Percentiles rank a stretch among this genome's conserved stretches.
phyloP scores from a whole-genome alignment of 192 early-diverging fungal species.

The Cladochytrium replicatum region DNA sequence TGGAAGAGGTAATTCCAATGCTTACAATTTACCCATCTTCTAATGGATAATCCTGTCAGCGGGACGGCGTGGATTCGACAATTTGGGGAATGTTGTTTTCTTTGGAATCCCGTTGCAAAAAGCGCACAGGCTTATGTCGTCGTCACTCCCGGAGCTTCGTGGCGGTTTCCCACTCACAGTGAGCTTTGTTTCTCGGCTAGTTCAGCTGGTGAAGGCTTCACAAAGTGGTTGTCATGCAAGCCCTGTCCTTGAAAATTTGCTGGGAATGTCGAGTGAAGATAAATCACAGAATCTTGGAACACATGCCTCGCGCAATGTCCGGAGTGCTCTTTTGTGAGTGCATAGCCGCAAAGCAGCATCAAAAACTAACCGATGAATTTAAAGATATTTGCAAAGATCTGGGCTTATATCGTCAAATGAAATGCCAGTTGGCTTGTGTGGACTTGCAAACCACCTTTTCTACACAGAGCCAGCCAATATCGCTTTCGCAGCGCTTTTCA shows the following conservation, averaged over 20 bases:
- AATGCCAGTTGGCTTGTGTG: constrained; percentile 13
- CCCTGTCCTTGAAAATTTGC: constrained; percentile 6
- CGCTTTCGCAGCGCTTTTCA: constrained; percentile 23
- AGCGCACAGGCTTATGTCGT: constrained; percentile 26
- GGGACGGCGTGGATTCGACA: constrained; percentile 34
- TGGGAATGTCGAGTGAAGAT: no score
- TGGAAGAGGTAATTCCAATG: no score
- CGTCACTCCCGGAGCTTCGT: constrained; percentile 20
- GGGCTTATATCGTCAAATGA: constrained; percentile 16
- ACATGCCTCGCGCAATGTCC: no score
- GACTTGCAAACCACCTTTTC: constrained; percentile 19
- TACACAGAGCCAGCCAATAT: constrained; percentile 27
- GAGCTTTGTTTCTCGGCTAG: constrained; percentile 25
- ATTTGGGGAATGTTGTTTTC: constrained; percentile 31
- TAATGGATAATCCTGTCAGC: constrained; percentile 13
- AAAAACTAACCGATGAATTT: constrained; percentile 21
- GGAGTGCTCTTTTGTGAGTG: no score
- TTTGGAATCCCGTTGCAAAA: constrained; percentile 25
- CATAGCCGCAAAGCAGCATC: no score
- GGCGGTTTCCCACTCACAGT: constrained; percentile 34
- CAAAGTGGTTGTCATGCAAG: neutral
- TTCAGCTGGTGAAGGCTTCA: constrained; percentile 8
- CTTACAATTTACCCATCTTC: neutral
- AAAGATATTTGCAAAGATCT: constrained; percentile 18
- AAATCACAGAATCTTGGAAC: no score